Conservation (phyloP, 1,139 yeast genomes). For the Kodamaea arcana region DNA sequence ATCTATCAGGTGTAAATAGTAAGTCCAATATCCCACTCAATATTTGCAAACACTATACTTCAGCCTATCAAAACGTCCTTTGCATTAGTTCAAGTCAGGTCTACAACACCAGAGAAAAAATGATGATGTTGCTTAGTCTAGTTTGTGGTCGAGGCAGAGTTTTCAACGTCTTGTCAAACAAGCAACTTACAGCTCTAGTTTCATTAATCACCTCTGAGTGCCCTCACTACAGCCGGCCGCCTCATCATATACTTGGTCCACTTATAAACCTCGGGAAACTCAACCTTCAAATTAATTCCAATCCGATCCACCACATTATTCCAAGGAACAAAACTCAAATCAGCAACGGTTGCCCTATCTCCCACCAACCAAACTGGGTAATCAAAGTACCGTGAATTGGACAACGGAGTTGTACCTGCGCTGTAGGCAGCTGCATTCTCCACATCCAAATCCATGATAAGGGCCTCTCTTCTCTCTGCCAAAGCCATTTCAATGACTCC, state of each 20-base stretch:
- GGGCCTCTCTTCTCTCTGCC: constrained; percentile 87
- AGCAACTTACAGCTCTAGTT: too few relatives aligned
- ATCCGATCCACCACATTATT: constrained; percentile 91
- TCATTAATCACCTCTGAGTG: constrained; percentile 57
- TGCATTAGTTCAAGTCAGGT: too few relatives aligned
- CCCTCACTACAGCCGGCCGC: constrained; percentile 78
- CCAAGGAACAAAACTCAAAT: constrained; percentile 93
- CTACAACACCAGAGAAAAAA: too few relatives aligned
- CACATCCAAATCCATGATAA: constrained; percentile 84
- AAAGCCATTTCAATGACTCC: constrained; percentile 94
- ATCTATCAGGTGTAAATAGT: too few relatives aligned
- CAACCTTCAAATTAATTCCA: constrained; percentile 81
- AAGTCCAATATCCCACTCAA: too few relatives aligned
- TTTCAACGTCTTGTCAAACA: too few relatives aligned
- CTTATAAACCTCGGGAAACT: constrained; percentile 92
- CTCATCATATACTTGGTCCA: constrained; percentile 95
- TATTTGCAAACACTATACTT: too few relatives aligned
- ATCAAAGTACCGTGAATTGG: constrained; percentile 83
- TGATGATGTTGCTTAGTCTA: too few relatives aligned
- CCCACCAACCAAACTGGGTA: constrained; percentile 96
- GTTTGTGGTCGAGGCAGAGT: too few relatives aligned
- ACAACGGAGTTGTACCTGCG: constrained; percentile 82
- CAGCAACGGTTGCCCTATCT: constrained; percentile 86
- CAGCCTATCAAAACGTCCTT: too few relatives aligned
- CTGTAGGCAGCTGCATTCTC: constrained; percentile 88